Base-by-base conservation (phyloP, 257 asterid genomes). In the Leptodermis oblonga region DNA sequence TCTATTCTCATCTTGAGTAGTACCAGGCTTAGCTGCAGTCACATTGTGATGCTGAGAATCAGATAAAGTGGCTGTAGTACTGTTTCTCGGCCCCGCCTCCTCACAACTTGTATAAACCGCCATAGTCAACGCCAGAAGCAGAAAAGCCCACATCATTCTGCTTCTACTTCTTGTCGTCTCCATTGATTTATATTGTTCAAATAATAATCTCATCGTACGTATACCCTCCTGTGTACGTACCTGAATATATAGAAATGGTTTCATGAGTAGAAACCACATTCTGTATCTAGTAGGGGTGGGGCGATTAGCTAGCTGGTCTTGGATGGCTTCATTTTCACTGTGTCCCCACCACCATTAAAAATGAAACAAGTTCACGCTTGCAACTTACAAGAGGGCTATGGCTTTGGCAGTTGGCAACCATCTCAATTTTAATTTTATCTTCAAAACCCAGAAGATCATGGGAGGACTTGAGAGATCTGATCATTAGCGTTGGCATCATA, bases 281-380 rank as follows among this genome's bases (percentile, higher is more conserved):
- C n/a, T 7, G 4, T 26, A 45, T 22, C 48, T 14, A 28, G 17
- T 2, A n/a, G 51, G 48, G 36, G 30, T 0, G 52, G 52, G 52
- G 15, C 15, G 11, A 14, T 6, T 7, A 42, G n/a, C n/a, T 7
- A 42, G 48, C 22, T 58, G 63, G 39, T 58, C 12, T 17, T n/a
- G 36, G 43, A 54, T 74, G 76, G 37, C 82, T 78, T 78, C 36
- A 18, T 58, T 58, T 69, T 48, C 63, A 78, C 82, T 78, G 42
- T 61, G 55, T 73, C 78, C 82, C 78, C 78, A 69, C 75, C 30
- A 6, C 75, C n/a, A 1, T 26, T 61, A 20, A 43, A 30, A 22
- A 20, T 76, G 65, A 39, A 48, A 22, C 68, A 30, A n/a, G 66
- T 30, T 45, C 81, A 65, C 59, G 58, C 70, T 31, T 15, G 39